Evolutionary conservation across 169 alveolate species (phyloP), one percentile per base, ranked within the genome.

Genomic region (Babesia gibsoni): DNA sequence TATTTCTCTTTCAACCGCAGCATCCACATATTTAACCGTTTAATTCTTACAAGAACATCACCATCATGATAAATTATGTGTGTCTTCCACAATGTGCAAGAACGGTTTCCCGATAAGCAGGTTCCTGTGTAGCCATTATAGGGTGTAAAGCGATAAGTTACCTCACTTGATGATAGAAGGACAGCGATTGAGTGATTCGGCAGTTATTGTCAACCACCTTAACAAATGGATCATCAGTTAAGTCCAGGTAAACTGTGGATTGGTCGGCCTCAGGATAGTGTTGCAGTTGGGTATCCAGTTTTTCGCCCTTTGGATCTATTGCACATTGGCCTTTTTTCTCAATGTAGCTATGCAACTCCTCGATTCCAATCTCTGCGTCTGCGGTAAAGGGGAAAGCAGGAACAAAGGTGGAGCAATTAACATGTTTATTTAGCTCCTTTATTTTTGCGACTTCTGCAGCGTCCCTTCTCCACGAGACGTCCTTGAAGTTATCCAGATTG

Each of bases 371-470:
- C 37, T 72, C 59, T 20, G 67, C 32, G 58, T 77, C 86, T 22
- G 64, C 69, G 4, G 86, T 77, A 46, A 49, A 77, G 2, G 86
- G 86, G 35, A 77, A 77, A 36, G 52, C 74, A 25, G 66, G 29
- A 27, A 77, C 86, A 42, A 67, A 67, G 16, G 86, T 45, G 67
- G 49, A 43, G 48, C 72, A 67, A 36, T 45, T 52, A 41, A 67
- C 42, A n/a, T 29, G 20, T 25, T 43, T 67, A 41, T 66, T 53
- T 12, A 77, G 49, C 14, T 32, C 50, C 16, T 48, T 52, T 23
- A 77, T 77, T 29, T 33, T 43, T 30, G 18, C 29, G 1, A 52
- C 41, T 18, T 77, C 69, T 30, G 29, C 82, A 2, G 61, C 41
- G 25, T 57, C 43, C 18, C 80, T 46, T 8, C 73, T 59, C 86